These are phyloP conservation scores for Rhizomucor pusillus DNA, from an alignment of 371 early-diverging fungal species.

Conservation along the genomic window DNA sequence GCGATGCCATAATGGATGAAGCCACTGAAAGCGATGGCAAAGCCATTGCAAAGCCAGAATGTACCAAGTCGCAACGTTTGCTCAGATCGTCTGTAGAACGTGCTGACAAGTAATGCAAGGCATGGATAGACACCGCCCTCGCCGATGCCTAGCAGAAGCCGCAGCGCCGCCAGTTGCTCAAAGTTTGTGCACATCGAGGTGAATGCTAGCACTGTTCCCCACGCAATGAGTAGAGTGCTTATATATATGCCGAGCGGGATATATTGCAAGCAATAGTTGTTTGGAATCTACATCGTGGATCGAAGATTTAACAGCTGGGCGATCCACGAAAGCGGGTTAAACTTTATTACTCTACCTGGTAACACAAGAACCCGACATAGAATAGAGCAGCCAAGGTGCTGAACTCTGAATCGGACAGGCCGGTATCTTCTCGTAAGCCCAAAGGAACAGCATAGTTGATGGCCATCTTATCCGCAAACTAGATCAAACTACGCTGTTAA, in stretches of 20 bases:
- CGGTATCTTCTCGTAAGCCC: no score
- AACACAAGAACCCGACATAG: no score
- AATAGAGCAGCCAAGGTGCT: no score
- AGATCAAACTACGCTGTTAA: no score
- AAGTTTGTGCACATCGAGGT: slow-evolving; percentile 18
- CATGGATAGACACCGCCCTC: slow-evolving; percentile 21
- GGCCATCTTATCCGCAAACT: no score
- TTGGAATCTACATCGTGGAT: slow-evolving; percentile 5
- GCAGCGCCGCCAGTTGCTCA: slow-evolving; percentile 21
- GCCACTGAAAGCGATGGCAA: slow-evolving; percentile 52
- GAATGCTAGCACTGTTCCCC: slow-evolving; percentile 20
- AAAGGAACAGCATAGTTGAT: no score
- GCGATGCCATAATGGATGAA: slow-evolving; percentile 51
- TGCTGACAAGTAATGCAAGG: slow-evolving; percentile 14
- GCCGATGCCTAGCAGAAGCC: slow-evolving; percentile 21
- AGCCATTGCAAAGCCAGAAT: slow-evolving; percentile 13
- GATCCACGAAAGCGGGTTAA: no score
- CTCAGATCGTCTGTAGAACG: slow-evolving; percentile 17
- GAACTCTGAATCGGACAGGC: no score
- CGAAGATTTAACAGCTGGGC: no score
- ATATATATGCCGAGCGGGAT: slow-evolving; percentile 17
- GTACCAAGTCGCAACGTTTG: slow-evolving; percentile 16
- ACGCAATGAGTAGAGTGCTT: slow-evolving; percentile 15
- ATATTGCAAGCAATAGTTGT: slow-evolving; percentile 22
- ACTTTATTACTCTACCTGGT: no score